Evolutionary conservation across 805 yeast genomes (phyloP).

Genomic region (Wickerhamomyces pijperi): DNA sequence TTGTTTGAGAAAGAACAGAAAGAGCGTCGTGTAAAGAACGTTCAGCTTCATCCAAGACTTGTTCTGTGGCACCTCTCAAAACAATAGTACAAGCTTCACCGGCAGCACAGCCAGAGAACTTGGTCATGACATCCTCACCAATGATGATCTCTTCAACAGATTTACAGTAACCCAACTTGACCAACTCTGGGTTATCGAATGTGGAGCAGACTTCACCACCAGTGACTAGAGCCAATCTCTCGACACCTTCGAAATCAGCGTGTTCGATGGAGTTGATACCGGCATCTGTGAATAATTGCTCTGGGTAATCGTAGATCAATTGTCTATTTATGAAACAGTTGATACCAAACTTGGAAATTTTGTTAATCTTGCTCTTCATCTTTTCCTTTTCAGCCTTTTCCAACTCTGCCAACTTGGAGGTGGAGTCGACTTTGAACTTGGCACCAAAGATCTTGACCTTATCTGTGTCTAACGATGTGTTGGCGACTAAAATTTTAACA

Average conservation of each 20-base stretch:
- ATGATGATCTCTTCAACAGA: constrained; percentile 82
- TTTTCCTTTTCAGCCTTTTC: constrained; percentile 91
- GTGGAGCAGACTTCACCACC: constrained; percentile 98
- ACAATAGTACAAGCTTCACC: constrained; percentile 96
- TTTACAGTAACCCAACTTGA: constrained; percentile 81
- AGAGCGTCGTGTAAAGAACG: constrained; percentile 95
- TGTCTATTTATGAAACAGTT: constrained; percentile 93
- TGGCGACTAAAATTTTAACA: constrained; percentile 84
- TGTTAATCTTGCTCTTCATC: constrained; percentile 83
- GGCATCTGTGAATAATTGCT: constrained; percentile 82
- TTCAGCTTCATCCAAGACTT: constrained; percentile 91
- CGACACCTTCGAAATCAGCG: constrained; percentile 97
- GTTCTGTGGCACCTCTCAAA: constrained; percentile 94
- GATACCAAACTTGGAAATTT: constrained; percentile 77
- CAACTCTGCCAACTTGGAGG: constrained; percentile 83
- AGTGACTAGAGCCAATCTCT: constrained; percentile 88
- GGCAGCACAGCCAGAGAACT: constrained; percentile 90
- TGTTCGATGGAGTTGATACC: constrained; percentile 90
- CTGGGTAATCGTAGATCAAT: constrained; percentile 96
- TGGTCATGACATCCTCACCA: constrained; percentile 85
- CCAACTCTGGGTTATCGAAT: constrained; percentile 83
- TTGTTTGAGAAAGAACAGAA: constrained; percentile 90
- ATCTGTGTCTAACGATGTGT: constrained; percentile 94
- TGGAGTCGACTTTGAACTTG: constrained; percentile 91
- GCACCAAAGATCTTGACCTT: constrained; percentile 97